These are phyloP conservation scores for Candida qinlingensis DNA, from an alignment of 805 yeast species.

Conservation along the genomic window DNA sequence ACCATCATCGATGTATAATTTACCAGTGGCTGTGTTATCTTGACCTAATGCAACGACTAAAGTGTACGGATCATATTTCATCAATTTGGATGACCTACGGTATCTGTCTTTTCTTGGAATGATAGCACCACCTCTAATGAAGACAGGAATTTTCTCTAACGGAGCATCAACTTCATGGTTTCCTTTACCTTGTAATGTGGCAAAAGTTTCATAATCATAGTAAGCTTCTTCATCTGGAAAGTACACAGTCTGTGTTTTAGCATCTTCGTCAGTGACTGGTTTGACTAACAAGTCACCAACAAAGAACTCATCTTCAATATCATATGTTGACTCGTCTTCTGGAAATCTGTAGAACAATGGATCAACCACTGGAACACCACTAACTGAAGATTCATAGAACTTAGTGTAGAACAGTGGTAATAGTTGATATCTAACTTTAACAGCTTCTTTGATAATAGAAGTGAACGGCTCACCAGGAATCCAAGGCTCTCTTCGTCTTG, in stretches of 20 bases:
- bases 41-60: slow-evolving; percentile 53
- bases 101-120: slow-evolving; percentile 62
- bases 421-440: slow-evolving; percentile 66
- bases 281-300: slow-evolving; percentile 76
- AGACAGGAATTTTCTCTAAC: slow-evolving; percentile 63
- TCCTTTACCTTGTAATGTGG: slow-evolving; percentile 33
- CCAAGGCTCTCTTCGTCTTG: slow-evolving; percentile 92
- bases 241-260: slow-evolving; percentile 28
- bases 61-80: slow-evolving; percentile 78
- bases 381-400: slow-evolving; percentile 56
- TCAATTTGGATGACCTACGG: slow-evolving; percentile 73
- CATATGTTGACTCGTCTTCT: slow-evolving; percentile 40
- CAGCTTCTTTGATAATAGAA: slow-evolving; percentile 59
- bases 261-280: slow-evolving; percentile 65
- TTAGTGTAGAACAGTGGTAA: slow-evolving; percentile 78
- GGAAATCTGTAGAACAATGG: slow-evolving; percentile 62
- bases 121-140: slow-evolving; percentile 75
- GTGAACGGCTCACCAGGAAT: slow-evolving; percentile 72
- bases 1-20: slow-evolving; percentile 81
- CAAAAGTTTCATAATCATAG: slow-evolving; percentile 45
- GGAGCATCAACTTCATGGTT: slow-evolving; percentile 36
- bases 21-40: slow-evolving; percentile 48
- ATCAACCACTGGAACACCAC: slow-evolving; percentile 65
- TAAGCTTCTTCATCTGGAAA: slow-evolving; percentile 45
- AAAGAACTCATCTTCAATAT: slow-evolving; percentile 78